Evolutionary conservation across 2,329 filamentous ascomycete species (phyloP).

Genomic region (Aspergillus tamarii): DNA sequence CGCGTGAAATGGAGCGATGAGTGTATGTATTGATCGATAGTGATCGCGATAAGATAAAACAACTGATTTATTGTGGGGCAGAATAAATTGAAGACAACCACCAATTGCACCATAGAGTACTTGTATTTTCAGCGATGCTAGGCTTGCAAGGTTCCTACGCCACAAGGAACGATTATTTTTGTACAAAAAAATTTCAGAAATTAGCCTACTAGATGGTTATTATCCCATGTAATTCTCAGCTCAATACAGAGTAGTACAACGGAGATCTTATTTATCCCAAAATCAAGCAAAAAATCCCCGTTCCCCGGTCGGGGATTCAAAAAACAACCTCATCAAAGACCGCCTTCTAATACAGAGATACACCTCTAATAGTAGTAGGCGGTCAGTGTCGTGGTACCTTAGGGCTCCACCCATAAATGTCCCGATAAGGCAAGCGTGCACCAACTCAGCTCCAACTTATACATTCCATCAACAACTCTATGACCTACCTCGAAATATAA

Average conservation of each 20-base stretch:
- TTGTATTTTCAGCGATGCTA: neutral
- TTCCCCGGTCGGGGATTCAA: neutral
- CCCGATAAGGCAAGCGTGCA: neutral
- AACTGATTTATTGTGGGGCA: neutral
- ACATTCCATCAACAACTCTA: neutral
- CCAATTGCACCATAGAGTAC: neutral
- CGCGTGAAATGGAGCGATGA: conserved; percentile 16
- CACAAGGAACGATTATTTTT: neutral
- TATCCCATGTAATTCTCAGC: neutral
- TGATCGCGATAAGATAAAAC: too few species aligned
- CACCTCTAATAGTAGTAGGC: neutral
- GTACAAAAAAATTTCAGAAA: neutral
- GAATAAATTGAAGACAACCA: neutral
- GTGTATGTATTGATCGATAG: too few species aligned
- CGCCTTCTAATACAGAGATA: neutral
- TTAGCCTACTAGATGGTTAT: neutral
- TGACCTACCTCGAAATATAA: neutral
- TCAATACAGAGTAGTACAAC: fast-evolving
- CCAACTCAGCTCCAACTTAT: neutral
- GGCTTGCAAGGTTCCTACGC: neutral
- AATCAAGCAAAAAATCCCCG: neutral
- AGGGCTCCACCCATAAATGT: neutral
- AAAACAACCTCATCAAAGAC: neutral
- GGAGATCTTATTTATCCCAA: neutral
- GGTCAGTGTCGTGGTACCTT: neutral